A percentile compares a stretch with the other conserved stretches of the same genome.
Evolutionary conservation across 129 eudicot genomes (phyloP).

Genomic region (Chrysanthemum makinoi): DNA sequence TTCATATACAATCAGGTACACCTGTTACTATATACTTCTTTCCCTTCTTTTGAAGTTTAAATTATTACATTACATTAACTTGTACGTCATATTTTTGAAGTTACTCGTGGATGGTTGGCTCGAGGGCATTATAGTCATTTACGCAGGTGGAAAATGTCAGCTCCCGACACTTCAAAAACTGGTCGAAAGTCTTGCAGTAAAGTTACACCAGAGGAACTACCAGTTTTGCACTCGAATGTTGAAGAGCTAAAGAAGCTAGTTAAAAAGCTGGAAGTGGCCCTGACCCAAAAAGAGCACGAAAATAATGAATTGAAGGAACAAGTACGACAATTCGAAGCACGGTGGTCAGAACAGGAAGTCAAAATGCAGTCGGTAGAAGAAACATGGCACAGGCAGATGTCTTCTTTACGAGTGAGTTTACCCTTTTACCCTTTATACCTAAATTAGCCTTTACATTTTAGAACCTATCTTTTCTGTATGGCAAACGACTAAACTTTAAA

Average conservation of each 20-base stretch:
- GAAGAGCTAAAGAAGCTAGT: conserved; percentile 70
- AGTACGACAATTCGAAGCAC: conserved; percentile 50
- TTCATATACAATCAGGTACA: conserved; percentile 79
- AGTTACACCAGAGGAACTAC: conserved; percentile 29
- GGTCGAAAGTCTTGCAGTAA: conserved; percentile 28
- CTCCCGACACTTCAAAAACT: conserved; percentile 26
- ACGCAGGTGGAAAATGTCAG: conserved; percentile 31
- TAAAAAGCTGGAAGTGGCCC: conserved; percentile 43
- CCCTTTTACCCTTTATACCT: conserved; percentile 8
- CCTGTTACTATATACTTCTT: neutral
- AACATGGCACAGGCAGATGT: conserved; percentile 76
- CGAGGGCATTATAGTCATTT: conserved; percentile 48
- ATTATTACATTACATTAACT: neutral
- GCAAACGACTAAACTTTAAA: no score
- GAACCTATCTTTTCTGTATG: no score
- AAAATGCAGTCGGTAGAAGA: conserved; percentile 86
- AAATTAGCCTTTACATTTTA: neutral
- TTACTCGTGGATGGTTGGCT: conserved; percentile 83
- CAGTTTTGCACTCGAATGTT: conserved; percentile 31
- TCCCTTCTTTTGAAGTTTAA: neutral
- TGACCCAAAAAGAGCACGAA: conserved; percentile 61
- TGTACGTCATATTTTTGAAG: conserved; percentile 32
- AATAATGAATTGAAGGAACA: conserved; percentile 55
- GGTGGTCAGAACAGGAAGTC: conserved; percentile 73
- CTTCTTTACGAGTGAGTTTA: conserved; percentile 77